Percentiles rank a stretch among this genome's conserved stretches.
These are phyloP conservation scores for Beauveria asiatica DNA, from an alignment of 2,329 filamentous ascomycete species.

Conservation along the genomic window DNA sequence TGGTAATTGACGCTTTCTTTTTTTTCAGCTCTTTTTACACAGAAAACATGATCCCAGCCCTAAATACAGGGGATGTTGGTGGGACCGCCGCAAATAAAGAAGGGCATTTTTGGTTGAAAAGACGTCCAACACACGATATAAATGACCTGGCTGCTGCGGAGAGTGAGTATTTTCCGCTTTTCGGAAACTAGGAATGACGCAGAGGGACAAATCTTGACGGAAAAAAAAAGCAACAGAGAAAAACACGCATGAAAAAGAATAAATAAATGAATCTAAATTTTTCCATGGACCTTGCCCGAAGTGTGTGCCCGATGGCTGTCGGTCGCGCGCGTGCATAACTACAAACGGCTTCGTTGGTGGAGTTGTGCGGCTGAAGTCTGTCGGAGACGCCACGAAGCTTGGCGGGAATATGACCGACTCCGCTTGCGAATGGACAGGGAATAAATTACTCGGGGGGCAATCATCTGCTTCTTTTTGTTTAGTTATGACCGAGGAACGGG, in stretches of 20 bases:
- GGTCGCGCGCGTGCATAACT: background rate
- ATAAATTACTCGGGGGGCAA: background rate
- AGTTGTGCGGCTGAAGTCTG: background rate
- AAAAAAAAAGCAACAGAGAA: background rate
- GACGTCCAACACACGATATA: too few species aligned
- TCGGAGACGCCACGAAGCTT: background rate
- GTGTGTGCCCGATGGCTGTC: background rate
- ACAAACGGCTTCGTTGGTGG: background rate
- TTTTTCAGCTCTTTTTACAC: too few species aligned
- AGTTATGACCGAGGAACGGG: background rate
- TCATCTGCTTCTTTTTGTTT: background rate
- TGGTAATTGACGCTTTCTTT: background rate
- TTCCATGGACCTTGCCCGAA: too few species aligned
- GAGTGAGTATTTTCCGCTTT: background rate
- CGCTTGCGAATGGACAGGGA: too few species aligned
- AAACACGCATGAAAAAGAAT: background rate
- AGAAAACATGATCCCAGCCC: background rate
- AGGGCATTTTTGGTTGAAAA: too few species aligned
- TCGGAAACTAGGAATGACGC: background rate
- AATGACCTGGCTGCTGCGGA: background rate
- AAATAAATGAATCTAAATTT: too few species aligned
- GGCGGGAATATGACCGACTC: background rate
- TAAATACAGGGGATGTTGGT: background rate
- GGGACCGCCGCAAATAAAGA: too few species aligned
- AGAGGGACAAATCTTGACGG: background rate